A percentile compares a stretch with the other conserved stretches of the same genome.
Conservation (phyloP, 371 early-diverging fungal species). For the Smittium mucronatum region DNA sequence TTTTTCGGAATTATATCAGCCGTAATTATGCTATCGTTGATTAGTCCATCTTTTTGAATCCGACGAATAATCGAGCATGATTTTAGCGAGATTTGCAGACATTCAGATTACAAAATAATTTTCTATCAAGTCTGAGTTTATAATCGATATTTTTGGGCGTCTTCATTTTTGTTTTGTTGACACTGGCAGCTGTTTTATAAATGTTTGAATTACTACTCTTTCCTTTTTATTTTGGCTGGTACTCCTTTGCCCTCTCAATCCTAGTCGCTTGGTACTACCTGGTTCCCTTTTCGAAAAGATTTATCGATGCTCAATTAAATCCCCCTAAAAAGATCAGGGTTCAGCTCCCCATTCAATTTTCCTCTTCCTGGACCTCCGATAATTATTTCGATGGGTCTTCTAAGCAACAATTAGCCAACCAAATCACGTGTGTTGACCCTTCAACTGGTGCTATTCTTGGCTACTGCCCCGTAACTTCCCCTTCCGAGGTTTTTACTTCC, state of each 20-base stretch:
- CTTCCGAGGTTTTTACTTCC: conserved; percentile 42
- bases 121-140: too few species aligned
- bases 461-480: conserved; percentile 44
- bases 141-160: too few species aligned
- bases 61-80: too few species aligned
- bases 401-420: not conserved
- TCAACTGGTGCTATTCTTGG: conserved; percentile 64
- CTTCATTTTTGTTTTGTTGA: too few species aligned
- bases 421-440: conserved; percentile 77
- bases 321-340: not conserved
- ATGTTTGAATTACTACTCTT: too few species aligned
- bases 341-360: not conserved
- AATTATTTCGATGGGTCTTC: not conserved
- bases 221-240: too few species aligned
- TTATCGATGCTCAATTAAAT: not conserved
- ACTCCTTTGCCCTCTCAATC: not conserved
- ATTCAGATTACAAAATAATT: too few species aligned
- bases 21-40: too few species aligned
- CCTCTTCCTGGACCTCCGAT: not conserved
- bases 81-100: too few species aligned
- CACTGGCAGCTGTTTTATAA: too few species aligned
- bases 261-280: not conserved
- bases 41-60: too few species aligned
- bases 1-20: too few species aligned
- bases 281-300: not conserved